Conservation (phyloP, 176 grass and related monocot genomes). For the Cenchrus fungigraminus region DNA sequence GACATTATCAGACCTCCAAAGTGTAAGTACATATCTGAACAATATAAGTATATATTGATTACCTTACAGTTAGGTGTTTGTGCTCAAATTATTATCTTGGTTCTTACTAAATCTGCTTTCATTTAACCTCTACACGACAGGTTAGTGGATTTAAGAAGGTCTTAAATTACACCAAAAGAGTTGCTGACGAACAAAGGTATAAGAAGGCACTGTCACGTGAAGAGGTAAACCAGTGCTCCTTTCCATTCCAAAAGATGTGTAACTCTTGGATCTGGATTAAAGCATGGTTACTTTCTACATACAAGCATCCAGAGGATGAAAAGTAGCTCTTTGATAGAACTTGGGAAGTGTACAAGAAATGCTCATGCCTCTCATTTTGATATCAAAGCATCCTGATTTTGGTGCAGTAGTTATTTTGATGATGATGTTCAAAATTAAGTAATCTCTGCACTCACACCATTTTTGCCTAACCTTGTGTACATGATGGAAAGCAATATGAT, state of each 20-base stretch:
- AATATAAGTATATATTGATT: slow-evolving; percentile 3
- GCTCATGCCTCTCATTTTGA: neutral
- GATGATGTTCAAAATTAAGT: neutral
- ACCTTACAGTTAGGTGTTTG: slow-evolving; percentile 21
- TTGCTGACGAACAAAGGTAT: slow-evolving; percentile 82
- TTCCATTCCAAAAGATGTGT: slow-evolving; percentile 2
- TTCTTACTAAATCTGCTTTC: slow-evolving; percentile 26
- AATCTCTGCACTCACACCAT: neutral
- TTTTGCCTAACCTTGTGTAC: neutral
- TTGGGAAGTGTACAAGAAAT: slow-evolving; percentile 6
- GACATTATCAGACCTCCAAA: slow-evolving; percentile 79
- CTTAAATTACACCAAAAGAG: slow-evolving; percentile 97
- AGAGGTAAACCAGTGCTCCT: slow-evolving; percentile 64
- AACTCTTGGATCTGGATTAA: neutral
- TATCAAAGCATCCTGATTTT: neutral
- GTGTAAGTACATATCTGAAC: slow-evolving; percentile 49
- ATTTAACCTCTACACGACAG: slow-evolving; percentile 54
- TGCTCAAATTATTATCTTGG: slow-evolving; percentile 18
- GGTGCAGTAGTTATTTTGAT: neutral
- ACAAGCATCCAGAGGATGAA: slow-evolving; percentile 26
- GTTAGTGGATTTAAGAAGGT: slow-evolving; percentile 99
- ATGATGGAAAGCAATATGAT: neutral
- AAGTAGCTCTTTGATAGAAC: slow-evolving; percentile 7
- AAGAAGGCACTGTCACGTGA: slow-evolving; percentile 90
- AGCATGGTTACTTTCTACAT: slow-evolving; percentile 3